Evolutionary conservation across 352 stramenopile genomes (phyloP).

Genomic region (Pythium brassicae): DNA sequence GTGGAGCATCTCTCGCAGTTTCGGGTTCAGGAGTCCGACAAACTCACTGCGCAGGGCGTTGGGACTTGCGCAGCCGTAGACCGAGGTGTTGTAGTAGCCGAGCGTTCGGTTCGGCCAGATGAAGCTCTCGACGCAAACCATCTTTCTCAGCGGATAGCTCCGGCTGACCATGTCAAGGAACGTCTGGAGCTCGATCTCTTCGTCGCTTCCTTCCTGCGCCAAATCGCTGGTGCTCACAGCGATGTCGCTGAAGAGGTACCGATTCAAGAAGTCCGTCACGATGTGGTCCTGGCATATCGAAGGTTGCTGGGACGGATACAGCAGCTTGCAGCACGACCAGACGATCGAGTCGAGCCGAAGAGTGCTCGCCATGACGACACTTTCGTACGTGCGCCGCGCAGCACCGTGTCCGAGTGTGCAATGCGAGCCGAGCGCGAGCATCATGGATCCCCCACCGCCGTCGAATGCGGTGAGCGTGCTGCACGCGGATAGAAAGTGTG

Average conservation of each 20-base stretch:
- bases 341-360: slow-evolving; percentile 17
- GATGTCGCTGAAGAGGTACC: slow-evolving; percentile 16
- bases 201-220: slow-evolving; percentile 5
- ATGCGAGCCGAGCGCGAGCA: slow-evolving; percentile 14
- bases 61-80: slow-evolving; percentile 22
- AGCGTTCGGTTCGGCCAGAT: slow-evolving; percentile 14
- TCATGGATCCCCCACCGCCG: slow-evolving; percentile 9
- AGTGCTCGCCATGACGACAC: slow-evolving; percentile 18
- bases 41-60: slow-evolving; percentile 18
- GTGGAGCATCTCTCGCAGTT: slow-evolving; percentile 12
- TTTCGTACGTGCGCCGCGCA: slow-evolving; percentile 1
- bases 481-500: slow-evolving; percentile 17
- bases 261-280: slow-evolving; percentile 14
- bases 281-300: slow-evolving; percentile 20
- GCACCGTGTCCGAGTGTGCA: slow-evolving; percentile 12
- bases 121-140: slow-evolving; percentile 21
- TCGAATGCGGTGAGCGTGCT: slow-evolving; percentile 16
- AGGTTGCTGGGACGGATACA: slow-evolving; percentile 16
- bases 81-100: slow-evolving; percentile 7
- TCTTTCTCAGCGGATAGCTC: slow-evolving; percentile 15
- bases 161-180: slow-evolving; percentile 20
- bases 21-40: slow-evolving; percentile 13
- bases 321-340: slow-evolving; percentile 21
- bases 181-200: slow-evolving; percentile 13
- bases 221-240: slow-evolving; percentile 3